Evolutionary conservation across 140 eudicot genomes (phyloP).

Genomic region (Bidens hawaiensis): DNA sequence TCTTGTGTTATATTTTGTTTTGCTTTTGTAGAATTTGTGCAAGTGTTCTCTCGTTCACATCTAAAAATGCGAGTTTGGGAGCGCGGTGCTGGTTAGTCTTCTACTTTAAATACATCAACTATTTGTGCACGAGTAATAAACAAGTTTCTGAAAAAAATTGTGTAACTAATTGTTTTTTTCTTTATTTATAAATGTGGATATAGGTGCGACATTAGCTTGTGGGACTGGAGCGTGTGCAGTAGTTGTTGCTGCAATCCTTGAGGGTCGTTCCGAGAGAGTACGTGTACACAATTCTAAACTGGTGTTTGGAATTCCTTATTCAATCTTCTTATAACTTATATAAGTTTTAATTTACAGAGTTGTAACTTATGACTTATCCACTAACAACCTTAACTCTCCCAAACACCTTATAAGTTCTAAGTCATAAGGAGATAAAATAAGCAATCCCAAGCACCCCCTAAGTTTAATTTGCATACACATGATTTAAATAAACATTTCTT

Average conservation of each 20-base stretch:
- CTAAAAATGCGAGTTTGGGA: slow-evolving; percentile 99
- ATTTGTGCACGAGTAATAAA: background rate
- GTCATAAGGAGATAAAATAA: no score
- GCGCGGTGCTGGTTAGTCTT: slow-evolving; percentile 87
- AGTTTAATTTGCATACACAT: background rate
- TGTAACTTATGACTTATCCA: no score
- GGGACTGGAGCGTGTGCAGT: slow-evolving; percentile 99
- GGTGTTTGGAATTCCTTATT: no score
- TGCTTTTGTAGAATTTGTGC: slow-evolving; percentile 75
- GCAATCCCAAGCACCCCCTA: no score
- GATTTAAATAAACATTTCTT: background rate
- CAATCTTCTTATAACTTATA: no score
- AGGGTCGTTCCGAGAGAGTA: slow-evolving; percentile 93
- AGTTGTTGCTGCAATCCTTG: slow-evolving; percentile 96
- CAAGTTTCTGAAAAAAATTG: background rate
- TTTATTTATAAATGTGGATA: background rate
- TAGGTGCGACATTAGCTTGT: slow-evolving; percentile 97
- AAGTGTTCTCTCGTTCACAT: slow-evolving; percentile 87
- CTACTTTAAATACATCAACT: background rate
- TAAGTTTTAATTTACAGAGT: no score
- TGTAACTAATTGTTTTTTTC: background rate
- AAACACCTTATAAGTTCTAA: no score
- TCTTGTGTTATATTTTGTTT: slow-evolving; percentile 1
- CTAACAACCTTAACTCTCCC: no score
- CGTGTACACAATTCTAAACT: slow-evolving; percentile 19